Evolutionary conservation across 2,329 filamentous ascomycete genomes (phyloP), one percentile per base, ranked within the genome.

Genomic region (Phaeosphaeriaceae sp.): DNA sequence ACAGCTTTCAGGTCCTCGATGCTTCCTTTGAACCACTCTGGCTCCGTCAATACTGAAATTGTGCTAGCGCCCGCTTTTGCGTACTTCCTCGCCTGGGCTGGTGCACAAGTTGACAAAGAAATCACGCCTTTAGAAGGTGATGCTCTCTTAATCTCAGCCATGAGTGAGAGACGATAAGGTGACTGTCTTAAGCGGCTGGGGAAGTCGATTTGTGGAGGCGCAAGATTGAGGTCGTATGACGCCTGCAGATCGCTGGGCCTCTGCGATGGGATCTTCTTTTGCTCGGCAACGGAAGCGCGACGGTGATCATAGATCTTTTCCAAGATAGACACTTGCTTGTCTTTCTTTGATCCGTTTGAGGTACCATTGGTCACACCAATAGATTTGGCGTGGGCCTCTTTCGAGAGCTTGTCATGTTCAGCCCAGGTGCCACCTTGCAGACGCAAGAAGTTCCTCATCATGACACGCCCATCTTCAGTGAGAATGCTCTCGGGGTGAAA

Each of bases 21-120:
- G 78, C 91, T 96, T 48, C 95, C 95, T 80, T 97, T 98, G 84
- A 99, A 99, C 95, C 95, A 99, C 73, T 98, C 91, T 0, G 96
- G 95, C 79, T 99, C 95, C 0, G 95, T 99, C 48, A 99, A 85
- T n/a, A 99, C 95, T 1, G 95, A 98, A 66, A 99, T 99, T 41
- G 96, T 92, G 75, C 94, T 98, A 48, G 95, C 95, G 15, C 95
- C 96, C 7, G 95, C 93, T 51, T 95, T 85, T 10, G 96, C 95
- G 76, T 99, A 99, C 66, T 90, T 92, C 63, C 89, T 88, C 44
- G 96, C 95, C 78, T 99, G 95, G 5, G 89, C 88, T 22, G 95
- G 93, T 10, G 95, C 95, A 69, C 91, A 95, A 21, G 93, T 91
- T 24, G 92, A 88, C 2, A 96, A 84, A 0, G 93, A 92, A 62